Percentiles rank a stretch among this genome's conserved stretches.
Conservation (phyloP, 2,329 filamentous ascomycete genomes). For the Seiridium cupressi region DNA sequence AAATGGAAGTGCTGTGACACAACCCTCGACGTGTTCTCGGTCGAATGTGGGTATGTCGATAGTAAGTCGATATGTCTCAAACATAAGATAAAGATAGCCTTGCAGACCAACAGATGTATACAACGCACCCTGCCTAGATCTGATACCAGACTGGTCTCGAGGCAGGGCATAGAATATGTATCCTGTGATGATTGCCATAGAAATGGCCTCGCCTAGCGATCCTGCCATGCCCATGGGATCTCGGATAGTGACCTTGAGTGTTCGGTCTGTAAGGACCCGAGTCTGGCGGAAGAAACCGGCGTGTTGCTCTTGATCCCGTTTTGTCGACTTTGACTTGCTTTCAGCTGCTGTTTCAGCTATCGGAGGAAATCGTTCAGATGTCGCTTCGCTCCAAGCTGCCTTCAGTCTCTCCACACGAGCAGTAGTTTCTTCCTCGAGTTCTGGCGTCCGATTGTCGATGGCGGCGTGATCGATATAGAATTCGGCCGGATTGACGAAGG, state of each 20-base stretch:
- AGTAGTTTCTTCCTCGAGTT: conserved; percentile 60
- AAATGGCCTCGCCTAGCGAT: conserved; percentile 65
- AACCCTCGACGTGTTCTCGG: conserved; percentile 70
- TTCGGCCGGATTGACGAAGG: conserved; percentile 77
- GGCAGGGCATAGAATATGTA: conserved; percentile 70
- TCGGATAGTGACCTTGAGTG: conserved; percentile 69
- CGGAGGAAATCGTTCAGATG: conserved; percentile 21
- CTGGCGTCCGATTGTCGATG: conserved; percentile 67
- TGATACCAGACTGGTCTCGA: conserved; percentile 67
- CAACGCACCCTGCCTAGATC: conserved; percentile 69
- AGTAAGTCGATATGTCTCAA: conserved; percentile 73
- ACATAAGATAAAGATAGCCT: conserved; percentile 73
- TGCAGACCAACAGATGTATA: conserved; percentile 72
- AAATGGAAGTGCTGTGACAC: conserved; percentile 68
- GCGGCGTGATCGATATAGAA: conserved; percentile 74
- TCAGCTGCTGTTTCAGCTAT: conserved; percentile 7
- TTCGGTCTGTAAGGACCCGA: conserved; percentile 64
- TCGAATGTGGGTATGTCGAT: conserved; percentile 76
- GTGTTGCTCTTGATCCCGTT: conserved; percentile 33
- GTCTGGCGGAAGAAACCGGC: conserved; percentile 63
- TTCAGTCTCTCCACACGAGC: conserved; percentile 61
- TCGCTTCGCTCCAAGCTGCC: conserved; percentile 53
- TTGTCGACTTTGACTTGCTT: conserved; percentile 9
- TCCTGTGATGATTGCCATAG: conserved; percentile 70
- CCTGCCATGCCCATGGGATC: conserved; percentile 75